Percentiles rank a stretch among this genome's conserved stretches.
These are phyloP conservation scores for Ophiostoma ips DNA, from an alignment of 2,329 filamentous ascomycete species.

Conservation along the genomic window DNA sequence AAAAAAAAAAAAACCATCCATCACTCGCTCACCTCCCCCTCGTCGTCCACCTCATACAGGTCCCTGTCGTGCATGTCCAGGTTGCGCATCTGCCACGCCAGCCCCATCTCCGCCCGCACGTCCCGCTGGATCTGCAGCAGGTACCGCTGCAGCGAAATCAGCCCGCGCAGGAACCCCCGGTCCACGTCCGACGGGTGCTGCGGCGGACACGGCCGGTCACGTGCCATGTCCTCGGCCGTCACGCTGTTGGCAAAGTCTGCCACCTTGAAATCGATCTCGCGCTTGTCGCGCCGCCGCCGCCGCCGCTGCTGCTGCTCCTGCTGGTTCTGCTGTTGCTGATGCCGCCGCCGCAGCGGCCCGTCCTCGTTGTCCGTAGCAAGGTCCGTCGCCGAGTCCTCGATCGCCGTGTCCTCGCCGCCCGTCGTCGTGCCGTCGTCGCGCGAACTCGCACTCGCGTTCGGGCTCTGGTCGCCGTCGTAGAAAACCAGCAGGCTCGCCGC, in stretches of 20 bases:
- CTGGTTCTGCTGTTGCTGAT: too few relatives aligned
- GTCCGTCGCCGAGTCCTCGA: slow-evolving; percentile 45
- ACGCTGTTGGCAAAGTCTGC: slow-evolving; percentile 98
- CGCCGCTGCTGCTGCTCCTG: slow-evolving; percentile 21
- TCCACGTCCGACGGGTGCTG: slow-evolving; percentile 69
- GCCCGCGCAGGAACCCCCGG: slow-evolving; percentile 73
- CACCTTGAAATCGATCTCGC: slow-evolving; percentile 82
- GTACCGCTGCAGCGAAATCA: slow-evolving; percentile 66
- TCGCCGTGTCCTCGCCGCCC: slow-evolving; percentile 38
- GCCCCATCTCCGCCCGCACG: slow-evolving; percentile 40
- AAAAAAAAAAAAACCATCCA: neutral
- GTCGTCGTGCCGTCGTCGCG: slow-evolving; percentile 17
- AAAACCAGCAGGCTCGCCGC: slow-evolving; percentile 89
- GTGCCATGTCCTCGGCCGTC: slow-evolving; percentile 63
- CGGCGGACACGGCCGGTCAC: slow-evolving; percentile 60
- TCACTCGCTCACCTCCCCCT: slow-evolving; percentile 21
- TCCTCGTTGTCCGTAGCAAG: slow-evolving; percentile 45
- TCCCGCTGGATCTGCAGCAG: slow-evolving; percentile 81
- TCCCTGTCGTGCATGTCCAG: slow-evolving; percentile 4
- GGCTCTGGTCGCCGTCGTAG: slow-evolving; percentile 69
- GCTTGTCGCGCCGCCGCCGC: slow-evolving; percentile 26
- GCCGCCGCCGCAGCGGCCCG: slow-evolving; percentile 8
- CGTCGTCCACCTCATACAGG: slow-evolving; percentile 16
- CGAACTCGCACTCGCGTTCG: slow-evolving; percentile 20
- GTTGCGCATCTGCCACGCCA: slow-evolving; percentile 18